A percentile compares a stretch with the other conserved stretches of the same genome.
phyloP scores from a whole-genome alignment of 306 rosid genomes.

The Cicer bijugum region DNA sequence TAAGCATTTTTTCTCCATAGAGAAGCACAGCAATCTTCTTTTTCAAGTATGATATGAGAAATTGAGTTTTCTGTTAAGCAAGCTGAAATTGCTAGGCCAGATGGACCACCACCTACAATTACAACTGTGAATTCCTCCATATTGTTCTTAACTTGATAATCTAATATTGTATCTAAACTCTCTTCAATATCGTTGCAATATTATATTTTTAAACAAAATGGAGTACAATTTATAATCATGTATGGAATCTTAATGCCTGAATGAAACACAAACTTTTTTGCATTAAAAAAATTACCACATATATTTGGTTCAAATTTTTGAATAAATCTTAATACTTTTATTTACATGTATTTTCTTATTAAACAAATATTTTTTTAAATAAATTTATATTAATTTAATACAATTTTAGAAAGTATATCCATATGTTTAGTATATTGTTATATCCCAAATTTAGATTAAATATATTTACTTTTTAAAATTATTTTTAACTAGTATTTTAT shows the following conservation, averaged over 20 bases:
- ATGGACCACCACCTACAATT: slow-evolving; percentile 59
- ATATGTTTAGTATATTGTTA: too few relatives aligned
- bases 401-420: too few relatives aligned
- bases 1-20: slow-evolving; percentile 63
- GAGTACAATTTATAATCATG: background rate
- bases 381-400: too few relatives aligned
- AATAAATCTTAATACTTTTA: too few relatives aligned
- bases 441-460: too few relatives aligned
- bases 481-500: too few relatives aligned
- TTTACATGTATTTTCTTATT: too few relatives aligned
- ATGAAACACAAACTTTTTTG: background rate
- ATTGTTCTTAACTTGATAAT: background rate
- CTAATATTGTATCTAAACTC: background rate
- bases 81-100: slow-evolving; percentile 57
- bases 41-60: slow-evolving; percentile 52
- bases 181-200: background rate
- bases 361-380: too few relatives aligned
- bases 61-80: slow-evolving; percentile 45
- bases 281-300: background rate
- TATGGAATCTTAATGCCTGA: background rate
- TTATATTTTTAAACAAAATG: background rate
- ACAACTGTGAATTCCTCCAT: slow-evolving; percentile 39
- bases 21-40: slow-evolving; percentile 55
- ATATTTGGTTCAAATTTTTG: too few relatives aligned
- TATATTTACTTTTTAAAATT: too few relatives aligned